Evolutionary conservation across 2,329 filamentous ascomycete genomes (phyloP).

Genomic region (Dendryphion nanum): DNA sequence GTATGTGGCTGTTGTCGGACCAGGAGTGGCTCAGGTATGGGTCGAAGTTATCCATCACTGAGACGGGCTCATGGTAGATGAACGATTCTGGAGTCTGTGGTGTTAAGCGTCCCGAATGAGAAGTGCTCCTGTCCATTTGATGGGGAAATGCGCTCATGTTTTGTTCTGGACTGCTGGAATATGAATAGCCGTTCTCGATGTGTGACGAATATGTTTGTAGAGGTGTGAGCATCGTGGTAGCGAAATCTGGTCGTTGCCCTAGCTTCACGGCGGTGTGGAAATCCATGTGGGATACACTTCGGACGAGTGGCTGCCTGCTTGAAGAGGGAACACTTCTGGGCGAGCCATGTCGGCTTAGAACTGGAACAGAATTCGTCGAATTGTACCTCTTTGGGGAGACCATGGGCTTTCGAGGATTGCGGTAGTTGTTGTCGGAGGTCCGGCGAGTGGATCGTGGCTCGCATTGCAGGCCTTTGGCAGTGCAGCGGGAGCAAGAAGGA

Average conservation of each 20-base stretch:
- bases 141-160: conserved; percentile 16
- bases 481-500: conserved; percentile 37
- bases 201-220: conserved; percentile 24
- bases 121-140: conserved; percentile 14
- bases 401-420: conserved; percentile 24
- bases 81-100: conserved; percentile 33
- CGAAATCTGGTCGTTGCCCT: conserved; percentile 18
- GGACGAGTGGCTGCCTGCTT: conserved; percentile 17
- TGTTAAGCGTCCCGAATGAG: conserved; percentile 21
- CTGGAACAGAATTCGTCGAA: conserved; percentile 19
- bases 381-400: conserved; percentile 24
- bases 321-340: conserved; percentile 22
- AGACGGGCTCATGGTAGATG: conserved; percentile 18
- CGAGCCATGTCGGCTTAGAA: conserved; percentile 15
- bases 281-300: conserved; percentile 27
- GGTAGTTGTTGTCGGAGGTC: conserved; percentile 34
- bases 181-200: conserved; percentile 23
- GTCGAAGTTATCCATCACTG: conserved; percentile 18
- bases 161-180: conserved; percentile 22
- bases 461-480: conserved; percentile 35
- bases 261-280: conserved; percentile 26
- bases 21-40: conserved; percentile 22
- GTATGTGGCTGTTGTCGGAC: conserved; percentile 20
- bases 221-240: conserved; percentile 25
- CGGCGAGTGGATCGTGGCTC: conserved; percentile 38